Conservation (phyloP, 2,329 filamentous ascomycete genomes). For the Fusarium tricinctum region DNA sequence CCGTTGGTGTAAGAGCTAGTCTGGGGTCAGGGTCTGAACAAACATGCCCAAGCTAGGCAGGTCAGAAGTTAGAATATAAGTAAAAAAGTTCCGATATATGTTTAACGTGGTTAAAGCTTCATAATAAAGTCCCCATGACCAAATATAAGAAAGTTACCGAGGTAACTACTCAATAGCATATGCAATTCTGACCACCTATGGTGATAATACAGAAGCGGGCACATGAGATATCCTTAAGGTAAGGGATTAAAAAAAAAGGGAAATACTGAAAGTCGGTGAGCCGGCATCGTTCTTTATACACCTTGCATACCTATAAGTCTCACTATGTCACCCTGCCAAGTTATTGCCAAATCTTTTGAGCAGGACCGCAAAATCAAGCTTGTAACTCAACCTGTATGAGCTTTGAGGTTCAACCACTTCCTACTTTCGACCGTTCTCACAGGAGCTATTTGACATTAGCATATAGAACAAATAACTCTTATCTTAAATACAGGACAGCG, state of each 20-base stretch:
- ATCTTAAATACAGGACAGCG: not conserved
- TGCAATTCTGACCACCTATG: not conserved
- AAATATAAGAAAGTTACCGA: not conserved
- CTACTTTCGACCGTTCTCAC: too few relatives aligned
- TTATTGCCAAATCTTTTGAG: too few relatives aligned
- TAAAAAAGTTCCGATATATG: not conserved
- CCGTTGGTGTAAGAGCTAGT: conserved; percentile 1
- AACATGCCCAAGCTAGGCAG: not conserved
- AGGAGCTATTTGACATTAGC: too few relatives aligned
- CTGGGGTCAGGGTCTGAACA: not conserved
- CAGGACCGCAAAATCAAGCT: too few relatives aligned
- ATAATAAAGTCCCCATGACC: not conserved
- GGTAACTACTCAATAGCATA: not conserved
- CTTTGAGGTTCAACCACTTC: too few relatives aligned
- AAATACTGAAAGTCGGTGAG: conserved; percentile 25
- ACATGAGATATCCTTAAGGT: not conserved
- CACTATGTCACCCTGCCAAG: not conserved
- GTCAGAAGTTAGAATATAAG: not conserved
- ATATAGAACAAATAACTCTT: not conserved
- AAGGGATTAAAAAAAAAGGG: conserved; percentile 18
- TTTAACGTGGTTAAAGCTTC: too few relatives aligned
- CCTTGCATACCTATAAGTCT: conserved; percentile 2
- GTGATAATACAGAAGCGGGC: not conserved
- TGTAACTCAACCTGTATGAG: too few relatives aligned
- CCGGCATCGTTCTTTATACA: not conserved